Percentiles rank a stretch among this genome's conserved stretches.
These are phyloP conservation scores for Rhododendron vialii DNA, from an alignment of 148 eudicot species.

Conservation along the genomic window DNA sequence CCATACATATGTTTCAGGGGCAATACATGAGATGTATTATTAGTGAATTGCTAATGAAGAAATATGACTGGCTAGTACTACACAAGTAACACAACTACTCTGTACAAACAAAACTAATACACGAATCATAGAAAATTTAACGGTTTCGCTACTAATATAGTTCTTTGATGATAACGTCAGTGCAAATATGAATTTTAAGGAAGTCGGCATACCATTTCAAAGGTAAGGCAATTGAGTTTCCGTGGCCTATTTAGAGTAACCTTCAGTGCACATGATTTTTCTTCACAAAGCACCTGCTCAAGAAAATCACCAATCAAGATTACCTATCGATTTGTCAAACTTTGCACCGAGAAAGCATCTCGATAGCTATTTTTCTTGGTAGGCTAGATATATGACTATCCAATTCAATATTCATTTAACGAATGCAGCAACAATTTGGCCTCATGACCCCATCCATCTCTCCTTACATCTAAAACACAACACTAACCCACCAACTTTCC, in stretches of 20 bases:
- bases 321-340: neutral
- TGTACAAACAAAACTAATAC: neutral
- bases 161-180: neutral
- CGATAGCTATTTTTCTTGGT: neutral
- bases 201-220: constrained; percentile 11
- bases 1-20: neutral
- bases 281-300: constrained; percentile 16
- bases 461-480: neutral
- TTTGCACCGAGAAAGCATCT: neutral
- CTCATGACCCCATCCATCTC: neutral
- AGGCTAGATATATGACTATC: neutral
- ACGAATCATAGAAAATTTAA: neutral
- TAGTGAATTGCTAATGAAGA: neutral
- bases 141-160: neutral
- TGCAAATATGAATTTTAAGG: neutral
- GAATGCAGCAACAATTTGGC: neutral
- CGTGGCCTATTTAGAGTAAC: constrained; percentile 14
- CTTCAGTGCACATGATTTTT: neutral
- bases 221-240: constrained; percentile 14
- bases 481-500: neutral
- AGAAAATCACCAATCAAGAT: neutral
- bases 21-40: neutral
- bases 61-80: neutral
- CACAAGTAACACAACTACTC: neutral
- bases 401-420: neutral